Evolutionary conservation across 1,139 yeast species (phyloP).

Genomic region (Candida neerlandica): DNA sequence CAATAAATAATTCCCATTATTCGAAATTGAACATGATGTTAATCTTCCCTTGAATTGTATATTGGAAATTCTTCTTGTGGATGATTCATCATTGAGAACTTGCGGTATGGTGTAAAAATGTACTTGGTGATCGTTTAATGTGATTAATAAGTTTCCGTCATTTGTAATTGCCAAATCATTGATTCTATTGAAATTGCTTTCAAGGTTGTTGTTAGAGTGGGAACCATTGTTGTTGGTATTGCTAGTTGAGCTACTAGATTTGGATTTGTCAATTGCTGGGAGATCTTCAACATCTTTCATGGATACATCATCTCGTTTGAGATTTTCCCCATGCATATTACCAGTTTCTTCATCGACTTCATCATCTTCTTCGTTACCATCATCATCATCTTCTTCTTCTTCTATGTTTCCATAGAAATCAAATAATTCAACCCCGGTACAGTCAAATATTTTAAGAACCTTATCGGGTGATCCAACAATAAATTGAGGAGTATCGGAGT

Average conservation of each 20-base stretch:
- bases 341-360: background rate
- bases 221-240: background rate
- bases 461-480: slow-evolving; percentile 81
- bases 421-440: slow-evolving; percentile 44
- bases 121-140: slow-evolving; percentile 62
- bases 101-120: slow-evolving; percentile 52
- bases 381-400: slow-evolving; percentile 18
- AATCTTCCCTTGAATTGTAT: slow-evolving; percentile 34
- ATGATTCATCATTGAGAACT: slow-evolving; percentile 33
- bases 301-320: slow-evolving; percentile 14
- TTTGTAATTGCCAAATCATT: slow-evolving; percentile 67
- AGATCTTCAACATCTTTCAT: slow-evolving; percentile 16
- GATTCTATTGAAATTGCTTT: slow-evolving; percentile 49
- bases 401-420: slow-evolving; percentile 48
- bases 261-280: background rate
- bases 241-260: slow-evolving; percentile 2
- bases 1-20: slow-evolving; percentile 52
- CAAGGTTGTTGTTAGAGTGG: slow-evolving; percentile 16
- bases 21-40: slow-evolving; percentile 44
- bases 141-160: slow-evolving; percentile 62
- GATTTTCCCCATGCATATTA: background rate
- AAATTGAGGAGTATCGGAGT: slow-evolving; percentile 49
- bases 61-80: slow-evolving; percentile 37
- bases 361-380: background rate
- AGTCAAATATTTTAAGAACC: slow-evolving; percentile 63